Conservation (phyloP, 148 eudicot species). For the Rhododendron molle region DNA sequence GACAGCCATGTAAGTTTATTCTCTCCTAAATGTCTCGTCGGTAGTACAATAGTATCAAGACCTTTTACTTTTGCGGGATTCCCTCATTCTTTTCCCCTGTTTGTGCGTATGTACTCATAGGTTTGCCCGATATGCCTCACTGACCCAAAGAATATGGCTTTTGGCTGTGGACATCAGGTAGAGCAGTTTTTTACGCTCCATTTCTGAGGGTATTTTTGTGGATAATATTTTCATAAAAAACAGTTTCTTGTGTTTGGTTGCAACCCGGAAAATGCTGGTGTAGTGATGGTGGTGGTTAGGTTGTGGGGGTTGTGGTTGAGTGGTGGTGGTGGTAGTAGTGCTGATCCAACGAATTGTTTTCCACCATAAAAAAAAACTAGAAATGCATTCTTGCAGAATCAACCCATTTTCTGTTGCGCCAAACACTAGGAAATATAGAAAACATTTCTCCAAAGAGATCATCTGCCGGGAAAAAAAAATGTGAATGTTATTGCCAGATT, state of each 20-base stretch:
- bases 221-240: neutral
- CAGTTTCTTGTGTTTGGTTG: neutral
- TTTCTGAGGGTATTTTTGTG: neutral
- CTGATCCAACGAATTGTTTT: neutral
- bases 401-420: neutral
- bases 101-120: conserved; percentile 11
- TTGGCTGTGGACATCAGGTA: conserved; percentile 64
- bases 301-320: neutral
- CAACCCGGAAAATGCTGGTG: neutral
- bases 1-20: conserved; percentile 25
- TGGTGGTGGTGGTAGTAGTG: neutral
- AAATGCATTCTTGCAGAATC: neutral
- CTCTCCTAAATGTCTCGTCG: neutral
- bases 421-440: neutral
- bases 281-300: neutral
- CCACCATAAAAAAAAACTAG: neutral
- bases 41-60: neutral
- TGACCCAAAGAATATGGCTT: conserved; percentile 48
- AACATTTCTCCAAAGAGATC: neutral
- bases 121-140: conserved; percentile 45
- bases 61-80: neutral
- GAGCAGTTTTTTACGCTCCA: neutral
- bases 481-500: neutral
- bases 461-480: neutral
- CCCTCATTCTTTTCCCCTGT: neutral